These are phyloP conservation scores for Rhodamnia argentea DNA, from an alignment of 345 rosid genomes.

Conservation along the genomic window DNA sequence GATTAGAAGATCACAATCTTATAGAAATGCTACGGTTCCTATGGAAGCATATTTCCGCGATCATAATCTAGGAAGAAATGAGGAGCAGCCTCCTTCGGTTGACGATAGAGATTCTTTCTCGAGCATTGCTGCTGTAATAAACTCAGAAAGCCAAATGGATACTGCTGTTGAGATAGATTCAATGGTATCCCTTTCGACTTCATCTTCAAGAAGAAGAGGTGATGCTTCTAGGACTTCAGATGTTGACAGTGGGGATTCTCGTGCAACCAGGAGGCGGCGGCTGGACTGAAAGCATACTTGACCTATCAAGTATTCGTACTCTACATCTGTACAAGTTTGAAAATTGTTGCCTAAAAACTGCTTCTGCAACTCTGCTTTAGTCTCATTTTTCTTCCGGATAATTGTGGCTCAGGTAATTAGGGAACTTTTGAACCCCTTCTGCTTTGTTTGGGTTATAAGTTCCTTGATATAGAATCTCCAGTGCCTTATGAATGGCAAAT, in stretches of 20 bases:
- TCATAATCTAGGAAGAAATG: conserved; percentile 52
- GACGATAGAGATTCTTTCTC: conserved; percentile 93
- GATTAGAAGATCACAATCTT: conserved; percentile 51
- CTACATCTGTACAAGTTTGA: neutral
- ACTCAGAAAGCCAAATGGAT: conserved; percentile 77
- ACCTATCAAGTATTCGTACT: neutral
- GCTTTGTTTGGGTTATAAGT: neutral
- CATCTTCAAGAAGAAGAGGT: conserved; percentile 36
- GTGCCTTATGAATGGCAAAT: neutral
- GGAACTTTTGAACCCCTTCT: neutral
- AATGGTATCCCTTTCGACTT: conserved; percentile 31
- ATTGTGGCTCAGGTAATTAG: neutral
- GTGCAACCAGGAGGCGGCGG: conserved; percentile 42
- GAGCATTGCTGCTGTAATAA: conserved; percentile 75
- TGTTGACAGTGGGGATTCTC: conserved; percentile 24
- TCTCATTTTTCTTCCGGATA: neutral
- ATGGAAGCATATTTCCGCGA: conserved; percentile 46
- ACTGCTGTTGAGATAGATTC: conserved; percentile 83
- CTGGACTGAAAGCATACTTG: conserved; percentile 9
- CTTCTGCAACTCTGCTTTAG: neutral
- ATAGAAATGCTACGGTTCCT: conserved; percentile 31
- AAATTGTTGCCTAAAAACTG: neutral
- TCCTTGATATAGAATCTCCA: neutral
- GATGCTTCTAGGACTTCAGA: conserved; percentile 17
- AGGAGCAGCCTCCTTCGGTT: conserved; percentile 51